phyloP scores from a whole-genome alignment of 352 stramenopile genomes.

The Globisporangium apiculatum region DNA sequence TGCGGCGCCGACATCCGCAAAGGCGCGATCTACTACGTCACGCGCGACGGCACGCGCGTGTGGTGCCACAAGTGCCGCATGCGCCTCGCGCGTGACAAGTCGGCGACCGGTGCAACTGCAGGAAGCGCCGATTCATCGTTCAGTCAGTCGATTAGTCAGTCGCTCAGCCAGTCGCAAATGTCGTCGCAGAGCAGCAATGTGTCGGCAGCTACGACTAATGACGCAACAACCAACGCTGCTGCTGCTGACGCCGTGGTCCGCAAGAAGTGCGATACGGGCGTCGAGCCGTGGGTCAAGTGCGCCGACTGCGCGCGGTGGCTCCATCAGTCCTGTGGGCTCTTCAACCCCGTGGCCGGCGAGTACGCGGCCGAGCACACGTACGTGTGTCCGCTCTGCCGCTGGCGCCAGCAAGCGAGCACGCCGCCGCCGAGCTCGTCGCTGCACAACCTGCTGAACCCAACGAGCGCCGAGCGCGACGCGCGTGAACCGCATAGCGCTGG shows the following conservation, averaged over 20 bases:
- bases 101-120: neutral
- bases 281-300: conserved; percentile 83
- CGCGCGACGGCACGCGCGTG: conserved; percentile 68
- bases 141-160: neutral
- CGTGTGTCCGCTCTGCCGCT: conserved; percentile 63
- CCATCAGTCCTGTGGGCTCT: conserved; percentile 91
- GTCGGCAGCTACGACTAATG: neutral
- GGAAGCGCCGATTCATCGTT: neutral
- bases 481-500: conserved; percentile 4
- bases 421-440: conserved; percentile 18
- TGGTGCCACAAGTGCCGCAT: conserved; percentile 73
- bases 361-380: conserved; percentile 45
- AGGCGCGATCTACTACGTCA: conserved; percentile 64
- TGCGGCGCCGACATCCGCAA: conserved; percentile 78
- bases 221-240: neutral
- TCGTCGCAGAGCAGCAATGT: conserved; percentile 7
- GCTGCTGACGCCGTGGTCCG: conserved; percentile 27
- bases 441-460: conserved; percentile 21
- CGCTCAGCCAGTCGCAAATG: neutral
- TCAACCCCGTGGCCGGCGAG: conserved; percentile 72
- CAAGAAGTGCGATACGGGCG: conserved; percentile 58
- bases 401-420: conserved; percentile 21
- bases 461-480: conserved; percentile 14
- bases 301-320: conserved; percentile 71
- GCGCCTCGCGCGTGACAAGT: conserved; percentile 26